Percentiles rank a stretch among this genome's conserved stretches.
Evolutionary conservation across 208 protist species (phyloP).

Genomic region (Acanthamoeba castellanii): DNA sequence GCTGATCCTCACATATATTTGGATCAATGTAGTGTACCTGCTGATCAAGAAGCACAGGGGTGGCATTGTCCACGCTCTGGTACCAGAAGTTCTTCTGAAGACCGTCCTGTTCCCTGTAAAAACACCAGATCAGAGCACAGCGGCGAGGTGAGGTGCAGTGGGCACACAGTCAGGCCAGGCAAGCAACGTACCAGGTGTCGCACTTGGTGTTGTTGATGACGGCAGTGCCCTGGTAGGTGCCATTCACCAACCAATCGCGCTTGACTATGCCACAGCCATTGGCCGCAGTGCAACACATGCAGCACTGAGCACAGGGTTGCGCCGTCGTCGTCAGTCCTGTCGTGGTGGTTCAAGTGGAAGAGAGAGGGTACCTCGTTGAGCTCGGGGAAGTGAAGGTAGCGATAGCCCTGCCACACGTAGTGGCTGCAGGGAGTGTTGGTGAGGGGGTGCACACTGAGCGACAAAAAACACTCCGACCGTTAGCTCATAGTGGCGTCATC

Average conservation of each 20-base stretch:
- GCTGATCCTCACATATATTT: no score
- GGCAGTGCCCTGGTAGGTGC: background rate
- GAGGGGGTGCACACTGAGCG: background rate
- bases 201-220: background rate
- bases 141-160: no score
- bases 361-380: background rate
- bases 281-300: slow-evolving; percentile 5
- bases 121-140: background rate
- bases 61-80: background rate
- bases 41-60: background rate
- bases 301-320: background rate
- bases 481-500: no score
- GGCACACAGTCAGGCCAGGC: background rate
- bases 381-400: slow-evolving; percentile 1
- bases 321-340: background rate
- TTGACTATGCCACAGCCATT: background rate
- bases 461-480: background rate
- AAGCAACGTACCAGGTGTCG: background rate
- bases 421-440: slow-evolving; percentile 11
- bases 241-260: slow-evolving; percentile 6
- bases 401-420: slow-evolving; percentile 48
- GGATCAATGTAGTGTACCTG: no score
- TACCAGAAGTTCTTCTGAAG: slow-evolving; percentile 23
- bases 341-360: background rate
- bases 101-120: background rate